Evolutionary conservation across 2,329 filamentous ascomycete species (phyloP).

Genomic region (Lachnellula cervina): DNA sequence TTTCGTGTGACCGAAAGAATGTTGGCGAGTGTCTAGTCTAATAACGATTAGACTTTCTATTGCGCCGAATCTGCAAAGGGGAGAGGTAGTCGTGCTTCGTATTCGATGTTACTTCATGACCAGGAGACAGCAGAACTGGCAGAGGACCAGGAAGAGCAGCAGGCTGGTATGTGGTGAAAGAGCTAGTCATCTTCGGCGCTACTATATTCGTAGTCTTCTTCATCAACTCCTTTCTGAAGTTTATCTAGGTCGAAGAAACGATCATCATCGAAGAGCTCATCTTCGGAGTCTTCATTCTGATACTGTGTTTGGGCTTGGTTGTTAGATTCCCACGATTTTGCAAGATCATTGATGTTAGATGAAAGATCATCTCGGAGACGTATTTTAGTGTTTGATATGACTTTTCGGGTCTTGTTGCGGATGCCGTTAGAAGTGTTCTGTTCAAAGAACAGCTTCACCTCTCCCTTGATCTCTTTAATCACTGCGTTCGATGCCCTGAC

Average conservation of each 20-base stretch:
- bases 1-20: too few relatives aligned
- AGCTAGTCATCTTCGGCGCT: not conserved
- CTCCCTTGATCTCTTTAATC: constrained; percentile 1
- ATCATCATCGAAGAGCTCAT: not conserved
- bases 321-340: not conserved
- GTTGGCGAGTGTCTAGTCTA: too few relatives aligned
- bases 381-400: constrained; percentile 2
- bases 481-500: not conserved
- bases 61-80: too few relatives aligned
- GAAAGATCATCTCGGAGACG: not conserved
- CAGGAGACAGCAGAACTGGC: too few relatives aligned
- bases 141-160: too few relatives aligned
- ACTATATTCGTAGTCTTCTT: not conserved
- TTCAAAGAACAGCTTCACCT: constrained; percentile 9
- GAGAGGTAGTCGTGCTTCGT: too few relatives aligned
- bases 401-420: constrained; percentile 2
- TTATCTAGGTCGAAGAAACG: not conserved
- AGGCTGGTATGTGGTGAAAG: not conserved
- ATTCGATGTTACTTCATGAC: too few relatives aligned
- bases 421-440: constrained; percentile 4
- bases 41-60: too few relatives aligned
- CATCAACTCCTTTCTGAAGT: not conserved
- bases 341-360: not conserved
- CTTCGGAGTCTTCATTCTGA: not conserved
- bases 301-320: not conserved